Evolutionary conservation across 2,329 filamentous ascomycete genomes (phyloP).

Genomic region (Paraphoma sp.): DNA sequence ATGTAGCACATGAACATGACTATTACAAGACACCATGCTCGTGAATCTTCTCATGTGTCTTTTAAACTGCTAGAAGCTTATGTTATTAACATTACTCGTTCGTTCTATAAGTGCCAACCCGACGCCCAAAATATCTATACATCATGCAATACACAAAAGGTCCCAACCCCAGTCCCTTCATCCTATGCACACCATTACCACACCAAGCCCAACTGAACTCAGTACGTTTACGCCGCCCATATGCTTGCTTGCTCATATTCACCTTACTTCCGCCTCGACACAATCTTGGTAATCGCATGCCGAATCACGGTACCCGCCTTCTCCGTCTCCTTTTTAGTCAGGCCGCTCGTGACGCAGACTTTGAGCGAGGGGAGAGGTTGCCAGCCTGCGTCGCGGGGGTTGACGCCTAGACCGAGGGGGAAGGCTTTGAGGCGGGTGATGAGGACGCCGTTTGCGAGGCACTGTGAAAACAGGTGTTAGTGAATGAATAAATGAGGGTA

Average conservation of each 20-base stretch:
- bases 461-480: constrained; percentile 57
- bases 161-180: no score
- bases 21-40: no score
- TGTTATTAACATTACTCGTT: no score
- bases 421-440: constrained; percentile 85
- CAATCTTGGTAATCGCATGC: constrained; percentile 92
- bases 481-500: not conserved
- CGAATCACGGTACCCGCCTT: constrained; percentile 88
- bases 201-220: no score
- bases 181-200: no score
- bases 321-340: constrained; percentile 94
- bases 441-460: constrained; percentile 84
- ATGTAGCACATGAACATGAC: no score
- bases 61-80: no score
- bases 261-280: constrained; percentile 62
- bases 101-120: no score
- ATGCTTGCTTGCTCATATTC: not conserved
- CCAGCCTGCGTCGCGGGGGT: constrained; percentile 71
- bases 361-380: constrained; percentile 83
- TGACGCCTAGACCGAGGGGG: constrained; percentile 64
- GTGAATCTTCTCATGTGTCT: no score
- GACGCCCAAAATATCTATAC: no score
- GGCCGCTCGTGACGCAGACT: constrained; percentile 84
- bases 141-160: no score
- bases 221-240: not conserved